These are phyloP conservation scores for Mediolabrus comicus DNA, from an alignment of 108 stramenopile species.

Conservation along the genomic window DNA sequence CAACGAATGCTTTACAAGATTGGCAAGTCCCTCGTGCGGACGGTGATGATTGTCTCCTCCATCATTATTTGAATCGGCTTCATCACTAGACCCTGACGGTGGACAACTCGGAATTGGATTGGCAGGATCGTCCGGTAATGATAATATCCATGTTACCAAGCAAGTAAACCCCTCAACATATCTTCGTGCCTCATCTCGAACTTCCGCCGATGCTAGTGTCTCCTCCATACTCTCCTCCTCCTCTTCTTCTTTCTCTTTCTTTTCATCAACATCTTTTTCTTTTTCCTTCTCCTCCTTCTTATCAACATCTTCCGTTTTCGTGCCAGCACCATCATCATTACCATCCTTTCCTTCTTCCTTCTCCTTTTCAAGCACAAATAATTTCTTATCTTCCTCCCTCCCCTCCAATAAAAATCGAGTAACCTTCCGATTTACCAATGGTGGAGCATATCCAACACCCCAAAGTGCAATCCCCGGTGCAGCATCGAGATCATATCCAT, in stretches of 20 bases:
- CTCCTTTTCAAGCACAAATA: background rate
- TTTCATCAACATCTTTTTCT: background rate
- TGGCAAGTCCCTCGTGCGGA: conserved; percentile 25
- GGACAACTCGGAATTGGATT: conserved; percentile 37
- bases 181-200: conserved; percentile 68
- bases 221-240: background rate
- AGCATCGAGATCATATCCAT: conserved; percentile 82
- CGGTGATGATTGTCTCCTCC: background rate
- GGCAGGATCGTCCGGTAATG: conserved; percentile 77
- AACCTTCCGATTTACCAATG: conserved; percentile 6
- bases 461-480: conserved; percentile 73
- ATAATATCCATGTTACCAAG: conserved; percentile 82
- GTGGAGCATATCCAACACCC: conserved; percentile 58
- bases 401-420: background rate
- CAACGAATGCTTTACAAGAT: conserved; percentile 33
- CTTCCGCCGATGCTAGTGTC: background rate
- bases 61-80: background rate
- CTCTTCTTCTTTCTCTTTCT: background rate
- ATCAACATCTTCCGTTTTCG: background rate
- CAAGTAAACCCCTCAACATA: conserved; percentile 75
- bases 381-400: conserved; percentile 4
- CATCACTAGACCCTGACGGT: background rate
- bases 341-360: background rate
- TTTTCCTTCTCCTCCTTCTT: conserved; percentile 28
- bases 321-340: background rate